A percentile compares a stretch with the other conserved stretches of the same genome.
phyloP scores from a whole-genome alignment of 2,329 filamentous ascomycete species.

The Drechslerella stenobrocha region DNA sequence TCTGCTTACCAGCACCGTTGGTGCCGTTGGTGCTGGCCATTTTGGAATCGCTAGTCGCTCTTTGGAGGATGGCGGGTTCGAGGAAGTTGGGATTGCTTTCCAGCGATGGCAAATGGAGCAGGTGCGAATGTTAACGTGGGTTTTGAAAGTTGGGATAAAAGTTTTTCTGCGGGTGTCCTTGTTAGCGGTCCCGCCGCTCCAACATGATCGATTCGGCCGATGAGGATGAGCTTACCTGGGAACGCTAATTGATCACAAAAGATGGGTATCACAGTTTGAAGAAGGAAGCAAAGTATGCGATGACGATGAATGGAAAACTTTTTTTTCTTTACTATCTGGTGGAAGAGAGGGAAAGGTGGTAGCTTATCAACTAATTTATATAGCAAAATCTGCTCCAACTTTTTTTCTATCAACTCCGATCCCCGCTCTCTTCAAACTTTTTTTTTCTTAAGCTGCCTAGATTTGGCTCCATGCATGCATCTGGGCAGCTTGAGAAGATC shows the following conservation, averaged over 20 bases:
- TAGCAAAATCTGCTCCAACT: constrained; percentile 10
- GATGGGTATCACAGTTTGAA: constrained; percentile 36
- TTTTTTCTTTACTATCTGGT: constrained; percentile 23
- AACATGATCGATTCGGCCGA: no score
- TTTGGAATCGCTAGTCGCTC: constrained; percentile 14
- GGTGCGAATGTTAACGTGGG: constrained; percentile 37
- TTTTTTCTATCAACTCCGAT: constrained; percentile 27
- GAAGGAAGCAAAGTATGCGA: background rate
- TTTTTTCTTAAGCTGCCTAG: constrained; percentile 6
- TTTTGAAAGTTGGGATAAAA: constrained; percentile 27
- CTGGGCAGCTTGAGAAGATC: constrained; percentile 33
- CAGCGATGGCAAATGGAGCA: constrained; percentile 41
- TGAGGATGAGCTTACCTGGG: constrained; percentile 19
- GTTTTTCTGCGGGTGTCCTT: constrained; percentile 30
- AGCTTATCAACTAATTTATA: constrained; percentile 46
- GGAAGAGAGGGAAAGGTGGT: constrained; percentile 19
- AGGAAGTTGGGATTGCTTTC: constrained; percentile 12
- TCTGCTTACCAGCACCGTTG: background rate
- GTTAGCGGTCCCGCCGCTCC: constrained; percentile 26
- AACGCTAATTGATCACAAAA: constrained; percentile 45
- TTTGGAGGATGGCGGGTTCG: constrained; percentile 17
- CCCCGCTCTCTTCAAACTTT: constrained; percentile 34
- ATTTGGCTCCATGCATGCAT: constrained; percentile 27
- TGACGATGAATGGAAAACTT: constrained; percentile 8
- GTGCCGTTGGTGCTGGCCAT: constrained; percentile 42